A percentile compares a stretch with the other conserved stretches of the same genome.
Conservation (phyloP, 108 stramenopile genomes). For the Pseudonitzschia delicatissima region DNA sequence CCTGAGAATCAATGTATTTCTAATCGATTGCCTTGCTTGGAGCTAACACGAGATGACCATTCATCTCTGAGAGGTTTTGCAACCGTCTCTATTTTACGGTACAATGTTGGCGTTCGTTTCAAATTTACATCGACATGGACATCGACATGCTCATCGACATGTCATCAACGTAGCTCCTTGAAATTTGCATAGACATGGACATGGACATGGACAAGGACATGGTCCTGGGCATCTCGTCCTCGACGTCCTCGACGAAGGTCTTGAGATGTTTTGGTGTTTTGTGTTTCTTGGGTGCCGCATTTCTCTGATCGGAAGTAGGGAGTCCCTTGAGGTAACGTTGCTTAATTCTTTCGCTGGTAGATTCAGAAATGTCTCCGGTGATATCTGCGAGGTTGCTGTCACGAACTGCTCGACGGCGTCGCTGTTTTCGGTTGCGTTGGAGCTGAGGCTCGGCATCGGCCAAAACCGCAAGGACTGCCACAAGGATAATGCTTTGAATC, state of each 20-base stretch:
- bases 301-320: background rate
- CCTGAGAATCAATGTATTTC: too few relatives aligned
- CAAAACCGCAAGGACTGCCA: conserved; percentile 3
- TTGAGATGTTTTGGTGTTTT: background rate
- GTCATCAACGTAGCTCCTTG: background rate
- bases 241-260: background rate
- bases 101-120: background rate
- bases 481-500: background rate
- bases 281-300: background rate
- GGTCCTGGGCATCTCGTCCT: background rate
- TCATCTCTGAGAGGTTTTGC: background rate
- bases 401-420: background rate
- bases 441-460: background rate
- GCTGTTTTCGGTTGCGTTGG: background rate
- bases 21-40: background rate
- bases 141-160: conserved; percentile 12
- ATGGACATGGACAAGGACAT: background rate
- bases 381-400: conserved; percentile 5
- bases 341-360: conserved; percentile 1
- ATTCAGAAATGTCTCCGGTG: conserved; percentile 3
- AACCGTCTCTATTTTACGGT: background rate
- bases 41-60: background rate
- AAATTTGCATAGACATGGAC: background rate
- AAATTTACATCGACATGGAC: background rate
- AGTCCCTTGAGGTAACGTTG: conserved; percentile 11